phyloP scores from a whole-genome alignment of 1,284 basidiomycete genomes.

The Naganishia liquefaciens region DNA sequence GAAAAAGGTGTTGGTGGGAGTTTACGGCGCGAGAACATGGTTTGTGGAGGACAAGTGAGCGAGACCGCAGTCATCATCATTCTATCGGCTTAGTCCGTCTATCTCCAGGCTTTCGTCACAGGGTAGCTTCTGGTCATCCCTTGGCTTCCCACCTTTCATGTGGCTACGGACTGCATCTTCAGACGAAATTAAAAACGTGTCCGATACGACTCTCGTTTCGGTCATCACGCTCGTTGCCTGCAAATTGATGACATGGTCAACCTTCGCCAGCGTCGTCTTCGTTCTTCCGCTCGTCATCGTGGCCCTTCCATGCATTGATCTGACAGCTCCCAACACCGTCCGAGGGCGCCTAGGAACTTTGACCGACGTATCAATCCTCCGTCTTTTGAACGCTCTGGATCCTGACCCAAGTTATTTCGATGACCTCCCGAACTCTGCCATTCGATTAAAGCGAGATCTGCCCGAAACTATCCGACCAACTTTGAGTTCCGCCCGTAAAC shows the following conservation, averaged over 20 bases:
- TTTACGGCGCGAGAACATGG: conserved; percentile 42
- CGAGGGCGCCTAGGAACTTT: conserved; percentile 67
- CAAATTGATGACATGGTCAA: conserved; percentile 65
- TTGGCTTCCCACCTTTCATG: conserved; percentile 65
- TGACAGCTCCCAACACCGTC: conserved; percentile 57
- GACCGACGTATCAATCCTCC: conserved; percentile 70
- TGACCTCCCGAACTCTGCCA: not conserved
- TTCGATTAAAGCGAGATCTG: conserved; percentile 32
- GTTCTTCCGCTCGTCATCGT: conserved; percentile 71
- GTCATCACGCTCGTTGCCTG: conserved; percentile 67
- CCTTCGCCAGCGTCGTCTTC: conserved; percentile 65
- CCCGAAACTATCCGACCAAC: conserved; percentile 53
- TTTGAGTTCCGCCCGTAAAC: conserved; percentile 55
- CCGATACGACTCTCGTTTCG: conserved; percentile 70
- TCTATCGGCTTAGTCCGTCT: not conserved
- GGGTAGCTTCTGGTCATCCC: conserved; percentile 64
- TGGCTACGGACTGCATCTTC: conserved; percentile 63
- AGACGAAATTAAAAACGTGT: conserved; percentile 64
- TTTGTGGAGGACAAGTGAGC: conserved; percentile 42
- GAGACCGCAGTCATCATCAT: not conserved
- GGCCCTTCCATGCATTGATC: conserved; percentile 65
- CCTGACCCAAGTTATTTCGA: conserved; percentile 45
- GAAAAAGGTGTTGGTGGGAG: conserved; percentile 31
- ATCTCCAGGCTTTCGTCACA: conserved; percentile 61
- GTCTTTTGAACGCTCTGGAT: conserved; percentile 67